These are phyloP conservation scores for Diplocarpon rosae DNA, from an alignment of 2,329 filamentous ascomycete species.

Conservation along the genomic window DNA sequence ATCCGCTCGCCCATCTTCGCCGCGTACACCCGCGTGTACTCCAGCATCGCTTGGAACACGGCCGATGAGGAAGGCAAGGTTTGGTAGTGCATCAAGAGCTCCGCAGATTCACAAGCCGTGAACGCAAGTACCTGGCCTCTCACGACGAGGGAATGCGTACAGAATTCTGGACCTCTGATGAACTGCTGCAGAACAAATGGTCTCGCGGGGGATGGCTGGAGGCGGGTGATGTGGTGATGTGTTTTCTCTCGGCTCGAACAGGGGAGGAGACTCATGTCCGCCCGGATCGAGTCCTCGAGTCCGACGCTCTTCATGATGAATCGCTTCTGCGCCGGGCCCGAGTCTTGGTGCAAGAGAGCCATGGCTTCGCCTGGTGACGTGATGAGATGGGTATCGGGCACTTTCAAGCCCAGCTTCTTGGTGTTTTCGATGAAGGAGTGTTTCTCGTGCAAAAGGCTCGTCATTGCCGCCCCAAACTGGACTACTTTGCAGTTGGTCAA, in stretches of 20 bases:
- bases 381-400: slow-evolving; percentile 43
- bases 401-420: slow-evolving; percentile 38
- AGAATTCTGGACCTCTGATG: slow-evolving; percentile 52
- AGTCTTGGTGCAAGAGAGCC: slow-evolving; percentile 35
- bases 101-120: slow-evolving; percentile 51
- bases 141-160: slow-evolving; percentile 60
- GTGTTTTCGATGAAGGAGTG: slow-evolving; percentile 52
- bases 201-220: slow-evolving; percentile 28
- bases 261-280: slow-evolving; percentile 55
- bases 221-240: slow-evolving; percentile 37
- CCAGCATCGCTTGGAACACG: slow-evolving; percentile 47
- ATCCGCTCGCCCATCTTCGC: slow-evolving; percentile 36
- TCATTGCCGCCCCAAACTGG: slow-evolving; percentile 48
- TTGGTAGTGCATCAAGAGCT: slow-evolving; percentile 55
- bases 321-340: slow-evolving; percentile 27
- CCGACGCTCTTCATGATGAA: slow-evolving; percentile 58
- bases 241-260: slow-evolving; percentile 41
- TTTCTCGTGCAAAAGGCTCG: slow-evolving; percentile 51
- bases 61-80: slow-evolving; percentile 42
- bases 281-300: slow-evolving; percentile 47
- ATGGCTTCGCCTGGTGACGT: slow-evolving; percentile 41
- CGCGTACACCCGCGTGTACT: slow-evolving; percentile 51
- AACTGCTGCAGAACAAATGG: slow-evolving; percentile 63
- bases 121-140: slow-evolving; percentile 53
- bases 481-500: slow-evolving; percentile 48